A percentile compares a stretch with the other conserved stretches of the same genome.
Evolutionary conservation across 176 grass and related monocot genomes (phyloP).

Genomic region (Lolium multiflorum): DNA sequence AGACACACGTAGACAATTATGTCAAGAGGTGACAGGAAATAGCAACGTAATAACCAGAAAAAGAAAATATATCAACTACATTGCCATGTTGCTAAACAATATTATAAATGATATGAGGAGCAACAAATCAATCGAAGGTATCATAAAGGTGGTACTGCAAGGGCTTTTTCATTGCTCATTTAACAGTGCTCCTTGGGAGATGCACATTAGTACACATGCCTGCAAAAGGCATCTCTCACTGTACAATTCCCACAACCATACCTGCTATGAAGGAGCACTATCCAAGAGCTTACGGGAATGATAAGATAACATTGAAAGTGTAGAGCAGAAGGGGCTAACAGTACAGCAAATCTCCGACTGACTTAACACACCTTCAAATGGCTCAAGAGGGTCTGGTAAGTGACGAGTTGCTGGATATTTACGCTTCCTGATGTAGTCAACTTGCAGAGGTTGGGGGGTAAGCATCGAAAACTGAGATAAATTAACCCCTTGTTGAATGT

Average conservation of each 20-base stretch:
- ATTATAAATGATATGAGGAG: not conserved
- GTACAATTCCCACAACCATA: not conserved
- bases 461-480: slow-evolving; percentile 68
- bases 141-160: slow-evolving; percentile 24
- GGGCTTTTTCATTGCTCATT: slow-evolving; percentile 1
- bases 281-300: not conserved
- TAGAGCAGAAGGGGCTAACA: not conserved
- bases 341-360: slow-evolving; percentile 9
- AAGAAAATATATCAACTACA: not conserved
- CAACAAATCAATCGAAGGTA: not conserved
- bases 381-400: slow-evolving; percentile 41
- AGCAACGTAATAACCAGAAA: not conserved
- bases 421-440: slow-evolving; percentile 46
- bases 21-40: slow-evolving; percentile 27
- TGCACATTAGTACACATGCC: not conserved
- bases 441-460: slow-evolving; percentile 54
- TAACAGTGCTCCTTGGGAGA: not conserved
- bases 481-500: slow-evolving; percentile 52
- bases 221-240: not conserved
- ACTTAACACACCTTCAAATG: slow-evolving; percentile 50
- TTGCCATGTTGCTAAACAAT: not conserved
- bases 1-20: not conserved
- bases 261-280: slow-evolving; percentile 18
- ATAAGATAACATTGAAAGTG: not conserved
- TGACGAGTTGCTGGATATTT: slow-evolving; percentile 39